These are phyloP conservation scores for Microsporum audouinii DNA, from an alignment of 2,329 filamentous ascomycete genomes.

Conservation along the genomic window DNA sequence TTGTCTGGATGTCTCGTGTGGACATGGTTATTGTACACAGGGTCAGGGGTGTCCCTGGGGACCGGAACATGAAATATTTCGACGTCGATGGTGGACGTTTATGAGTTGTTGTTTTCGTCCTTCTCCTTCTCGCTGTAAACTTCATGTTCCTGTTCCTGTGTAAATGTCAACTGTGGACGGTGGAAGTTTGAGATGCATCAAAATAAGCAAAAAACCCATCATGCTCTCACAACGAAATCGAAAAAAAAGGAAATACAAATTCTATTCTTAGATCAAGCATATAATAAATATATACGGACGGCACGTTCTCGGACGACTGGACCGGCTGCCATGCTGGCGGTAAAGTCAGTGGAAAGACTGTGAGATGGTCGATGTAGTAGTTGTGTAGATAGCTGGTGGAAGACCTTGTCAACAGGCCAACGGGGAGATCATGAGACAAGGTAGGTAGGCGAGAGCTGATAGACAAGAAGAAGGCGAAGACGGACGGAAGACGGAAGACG, in stretches of 20 bases:
- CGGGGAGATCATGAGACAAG: neutral
- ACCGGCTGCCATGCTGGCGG: neutral
- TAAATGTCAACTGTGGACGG: neutral
- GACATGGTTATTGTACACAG: neutral
- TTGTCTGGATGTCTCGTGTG: neutral
- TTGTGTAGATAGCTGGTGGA: neutral
- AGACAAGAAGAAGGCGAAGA: neutral
- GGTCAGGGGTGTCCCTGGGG: neutral
- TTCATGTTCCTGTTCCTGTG: neutral
- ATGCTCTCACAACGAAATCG: neutral
- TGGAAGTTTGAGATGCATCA: neutral
- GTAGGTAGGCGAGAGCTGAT: neutral
- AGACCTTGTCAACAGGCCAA: neutral
- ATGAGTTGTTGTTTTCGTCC: neutral
- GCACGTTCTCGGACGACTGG: constrained; percentile 1
- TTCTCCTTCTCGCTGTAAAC: neutral
- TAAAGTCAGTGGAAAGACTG: neutral
- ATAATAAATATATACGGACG: neutral
- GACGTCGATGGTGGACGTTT: neutral
- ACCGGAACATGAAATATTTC: neutral
- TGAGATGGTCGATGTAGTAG: neutral
- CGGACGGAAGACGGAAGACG: neutral
- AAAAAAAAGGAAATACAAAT: neutral
- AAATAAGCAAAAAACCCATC: neutral
- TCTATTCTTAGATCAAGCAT: constrained; percentile 2